Percentiles rank a stretch among this genome's conserved stretches.
phyloP scores from a whole-genome alignment of 1,284 basidiomycete genomes.

The Pseudozyma thailandica region DNA sequence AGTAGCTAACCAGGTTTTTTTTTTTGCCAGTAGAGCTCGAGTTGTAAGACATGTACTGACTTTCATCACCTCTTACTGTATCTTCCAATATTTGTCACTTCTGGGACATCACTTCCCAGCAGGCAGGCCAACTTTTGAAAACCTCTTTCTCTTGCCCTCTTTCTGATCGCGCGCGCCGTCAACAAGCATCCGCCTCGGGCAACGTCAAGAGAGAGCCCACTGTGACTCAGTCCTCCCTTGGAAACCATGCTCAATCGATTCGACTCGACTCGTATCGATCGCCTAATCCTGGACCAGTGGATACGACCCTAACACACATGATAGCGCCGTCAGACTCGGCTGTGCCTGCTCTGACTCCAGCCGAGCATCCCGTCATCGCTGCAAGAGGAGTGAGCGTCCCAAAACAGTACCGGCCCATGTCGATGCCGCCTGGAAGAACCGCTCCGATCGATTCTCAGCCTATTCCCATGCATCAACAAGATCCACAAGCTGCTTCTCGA shows the following conservation, averaged over 20 bases:
- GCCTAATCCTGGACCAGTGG: neutral
- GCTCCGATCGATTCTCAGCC: neutral
- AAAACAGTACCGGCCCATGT: neutral
- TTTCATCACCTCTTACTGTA: too few relatives aligned
- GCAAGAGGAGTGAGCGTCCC: neutral
- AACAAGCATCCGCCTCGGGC: neutral
- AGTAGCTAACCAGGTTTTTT: too few relatives aligned
- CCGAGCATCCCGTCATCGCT: slow-evolving; percentile 15
- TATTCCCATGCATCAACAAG: neutral
- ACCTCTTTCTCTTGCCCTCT: neutral
- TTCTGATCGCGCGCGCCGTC: neutral
- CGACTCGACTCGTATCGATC: neutral
- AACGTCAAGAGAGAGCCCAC: neutral
- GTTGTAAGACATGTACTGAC: too few relatives aligned
- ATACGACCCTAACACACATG: slow-evolving; percentile 1
- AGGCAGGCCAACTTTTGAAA: neutral
- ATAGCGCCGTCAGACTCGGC: slow-evolving; percentile 13
- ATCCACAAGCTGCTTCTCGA: neutral
- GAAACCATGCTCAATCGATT: neutral
- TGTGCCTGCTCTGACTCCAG: slow-evolving; percentile 7
- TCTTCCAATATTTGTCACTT: too few relatives aligned
- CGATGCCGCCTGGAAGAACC: neutral
- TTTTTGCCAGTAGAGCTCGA: too few relatives aligned
- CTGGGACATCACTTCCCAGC: too few relatives aligned
- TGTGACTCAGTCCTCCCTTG: neutral